Conservation (phyloP, 2,329 filamentous ascomycete species). For the Colletotrichum sp. region DNA sequence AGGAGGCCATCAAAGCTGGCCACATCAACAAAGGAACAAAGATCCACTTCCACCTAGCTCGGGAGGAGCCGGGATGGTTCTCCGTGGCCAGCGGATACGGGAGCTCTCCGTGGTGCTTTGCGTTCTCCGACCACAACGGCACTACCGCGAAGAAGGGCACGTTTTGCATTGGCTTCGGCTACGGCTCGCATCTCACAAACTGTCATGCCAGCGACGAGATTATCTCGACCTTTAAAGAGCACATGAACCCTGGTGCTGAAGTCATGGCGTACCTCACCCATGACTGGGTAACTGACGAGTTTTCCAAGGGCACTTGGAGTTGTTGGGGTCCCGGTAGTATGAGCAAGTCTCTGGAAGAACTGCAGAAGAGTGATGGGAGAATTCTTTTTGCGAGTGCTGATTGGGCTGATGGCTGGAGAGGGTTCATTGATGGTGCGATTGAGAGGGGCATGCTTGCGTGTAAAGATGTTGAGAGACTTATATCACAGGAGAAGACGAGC, state of each 20-base stretch:
- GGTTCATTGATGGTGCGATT: neutral
- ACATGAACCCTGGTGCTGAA: neutral
- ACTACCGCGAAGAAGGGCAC: neutral
- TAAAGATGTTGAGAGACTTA: neutral
- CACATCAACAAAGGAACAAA: neutral
- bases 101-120: neutral
- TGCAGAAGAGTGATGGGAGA: neutral
- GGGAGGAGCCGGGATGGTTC: neutral
- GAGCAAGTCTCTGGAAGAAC: neutral
- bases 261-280: neutral
- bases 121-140: neutral
- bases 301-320: neutral
- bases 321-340: neutral
- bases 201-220: neutral
- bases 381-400: neutral
- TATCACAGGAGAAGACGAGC: fast-evolving
- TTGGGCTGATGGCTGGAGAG: neutral
- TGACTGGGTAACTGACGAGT: neutral
- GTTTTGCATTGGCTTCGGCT: neutral
- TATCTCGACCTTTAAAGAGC: neutral
- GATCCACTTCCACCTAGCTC: neutral
- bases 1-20: neutral
- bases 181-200: neutral
- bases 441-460: neutral
- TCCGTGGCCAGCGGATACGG: neutral